A percentile compares a stretch with the other conserved stretches of the same genome.
These are phyloP conservation scores for Stropharia rugosoannulata DNA, from an alignment of 768 basidiomycete genomes.

Conservation along the genomic window DNA sequence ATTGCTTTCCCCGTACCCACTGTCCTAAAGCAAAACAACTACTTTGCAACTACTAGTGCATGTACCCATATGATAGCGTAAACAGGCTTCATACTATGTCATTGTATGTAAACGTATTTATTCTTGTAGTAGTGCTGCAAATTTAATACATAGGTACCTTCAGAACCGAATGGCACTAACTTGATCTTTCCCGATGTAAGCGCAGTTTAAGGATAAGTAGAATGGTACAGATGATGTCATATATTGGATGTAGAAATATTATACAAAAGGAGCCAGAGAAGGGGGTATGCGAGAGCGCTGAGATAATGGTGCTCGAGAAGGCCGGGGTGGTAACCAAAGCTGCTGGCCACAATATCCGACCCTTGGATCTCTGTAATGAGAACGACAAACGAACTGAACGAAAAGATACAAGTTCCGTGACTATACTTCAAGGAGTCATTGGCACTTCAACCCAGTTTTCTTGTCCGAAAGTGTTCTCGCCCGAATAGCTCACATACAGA, in stretches of 20 bases:
- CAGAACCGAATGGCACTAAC: neutral
- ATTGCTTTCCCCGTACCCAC: too few relatives aligned
- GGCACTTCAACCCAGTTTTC: constrained; percentile 49
- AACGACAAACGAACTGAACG: constrained; percentile 2
- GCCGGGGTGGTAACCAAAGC: constrained; percentile 4
- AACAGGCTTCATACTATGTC: too few relatives aligned
- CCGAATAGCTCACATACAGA: constrained; percentile 97
- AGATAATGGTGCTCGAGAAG: constrained; percentile 15
- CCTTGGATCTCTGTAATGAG: constrained; percentile 17
- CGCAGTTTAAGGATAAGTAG: constrained; percentile 3
- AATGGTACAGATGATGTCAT: constrained; percentile 19
- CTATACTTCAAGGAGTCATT: constrained; percentile 37
- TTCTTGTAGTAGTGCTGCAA: too few relatives aligned
- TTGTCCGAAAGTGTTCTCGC: constrained; percentile 93
- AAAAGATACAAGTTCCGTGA: constrained; percentile 2
- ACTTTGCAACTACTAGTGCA: too few relatives aligned
- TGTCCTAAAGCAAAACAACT: too few relatives aligned
- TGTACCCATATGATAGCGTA: too few relatives aligned
- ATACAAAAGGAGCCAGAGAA: constrained; percentile 14
- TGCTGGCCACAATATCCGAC: constrained; percentile 13
- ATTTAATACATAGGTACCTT: neutral
- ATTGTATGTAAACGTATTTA: too few relatives aligned
- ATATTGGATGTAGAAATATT: constrained; percentile 20
- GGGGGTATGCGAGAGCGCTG: constrained; percentile 19
- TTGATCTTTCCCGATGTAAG: neutral